Base-by-base conservation (phyloP, 495 filamentous ascomycete species). In the Penicillium longicatenatum region DNA sequence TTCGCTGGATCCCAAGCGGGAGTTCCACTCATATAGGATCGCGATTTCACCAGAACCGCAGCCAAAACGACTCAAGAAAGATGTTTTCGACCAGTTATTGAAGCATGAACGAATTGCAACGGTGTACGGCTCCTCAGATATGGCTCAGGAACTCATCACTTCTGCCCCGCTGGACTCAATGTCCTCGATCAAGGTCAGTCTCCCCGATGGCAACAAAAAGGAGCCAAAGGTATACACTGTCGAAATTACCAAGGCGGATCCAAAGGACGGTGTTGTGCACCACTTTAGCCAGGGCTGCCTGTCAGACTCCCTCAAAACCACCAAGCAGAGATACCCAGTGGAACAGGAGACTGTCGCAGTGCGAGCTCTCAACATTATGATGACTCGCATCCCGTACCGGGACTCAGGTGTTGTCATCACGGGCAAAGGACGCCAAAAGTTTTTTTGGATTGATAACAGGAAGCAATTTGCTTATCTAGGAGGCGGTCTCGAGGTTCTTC, bases 311-410 rank as follows among this genome's bases (percentile, higher is more conserved):
- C 55, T 67, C 1, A 20, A 21, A 0, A 17, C 59, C 20, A 4
- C 50, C 5, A 19, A 5, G 4, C 16, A 22, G 16, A 14, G 33
- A 14, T 21, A 33, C 3, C 30, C 26, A 9, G 5, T 57, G 14
- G 0, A 16, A 0, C 14, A 48, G 0, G 66, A 67, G 45, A 24
- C 31, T 0, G 54, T 68, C 16, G 42, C 70, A 19, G 63, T 81
- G 16, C 76, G 80, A 47, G 57, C 70, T 0, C 58, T 83, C n/a
- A 84, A 84, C 61, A 79, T 82, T 46, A 52, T 82, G 50, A 71
- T 67, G 65, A 59, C 41, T 53, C 45, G 45, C 17, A 6, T 17
- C 16, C 45, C 22, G 17, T 8, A 26, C 16, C 1, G 9, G 14
- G 58, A 60, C 17, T 14, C 44, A 0, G 65, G 61, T 9, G 24